Conservation (phyloP, 805 yeast species). For the Yamadazyma laniorum region DNA sequence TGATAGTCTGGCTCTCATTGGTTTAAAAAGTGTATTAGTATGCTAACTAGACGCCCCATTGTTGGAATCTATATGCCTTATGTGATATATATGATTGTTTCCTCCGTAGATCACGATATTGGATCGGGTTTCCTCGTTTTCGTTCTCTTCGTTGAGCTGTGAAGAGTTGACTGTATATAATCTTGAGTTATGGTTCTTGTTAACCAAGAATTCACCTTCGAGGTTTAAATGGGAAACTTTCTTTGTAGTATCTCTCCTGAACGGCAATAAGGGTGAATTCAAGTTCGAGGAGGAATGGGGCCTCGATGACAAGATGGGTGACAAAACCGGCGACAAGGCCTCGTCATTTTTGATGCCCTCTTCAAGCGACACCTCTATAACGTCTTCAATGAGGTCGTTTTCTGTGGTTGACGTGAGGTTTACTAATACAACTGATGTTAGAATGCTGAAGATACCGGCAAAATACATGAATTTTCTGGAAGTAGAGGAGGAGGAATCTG, state of each 20-base stretch:
- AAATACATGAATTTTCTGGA: conserved; percentile 31
- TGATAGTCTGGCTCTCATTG: no score
- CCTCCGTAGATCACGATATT: conserved; percentile 13
- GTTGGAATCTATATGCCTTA: conserved; percentile 10
- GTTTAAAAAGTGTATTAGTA: not conserved
- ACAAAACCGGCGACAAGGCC: conserved; percentile 43
- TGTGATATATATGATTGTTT: conserved; percentile 15
- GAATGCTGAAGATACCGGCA: conserved; percentile 47
- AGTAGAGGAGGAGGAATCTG: conserved; percentile 1
- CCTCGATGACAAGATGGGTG: conserved; percentile 36
- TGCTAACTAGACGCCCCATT: not conserved
- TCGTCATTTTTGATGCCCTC: conserved; percentile 49
- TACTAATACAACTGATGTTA: conserved; percentile 46
- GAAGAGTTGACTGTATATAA: conserved; percentile 11
- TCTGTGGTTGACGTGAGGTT: conserved; percentile 44
- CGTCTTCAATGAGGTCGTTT: conserved; percentile 44
- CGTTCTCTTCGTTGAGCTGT: not conserved
- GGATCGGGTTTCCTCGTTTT: not conserved
- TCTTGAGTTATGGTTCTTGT: conserved; percentile 11
- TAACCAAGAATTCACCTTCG: conserved; percentile 14
- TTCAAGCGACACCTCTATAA: conserved; percentile 47
- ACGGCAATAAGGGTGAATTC: conserved; percentile 12
- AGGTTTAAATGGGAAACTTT: conserved; percentile 10
- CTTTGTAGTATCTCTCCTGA: conserved; percentile 5
- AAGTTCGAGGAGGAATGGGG: conserved; percentile 9